Conservation (phyloP, 1,139 yeast species). For the Yamadazyma conglobata region DNA sequence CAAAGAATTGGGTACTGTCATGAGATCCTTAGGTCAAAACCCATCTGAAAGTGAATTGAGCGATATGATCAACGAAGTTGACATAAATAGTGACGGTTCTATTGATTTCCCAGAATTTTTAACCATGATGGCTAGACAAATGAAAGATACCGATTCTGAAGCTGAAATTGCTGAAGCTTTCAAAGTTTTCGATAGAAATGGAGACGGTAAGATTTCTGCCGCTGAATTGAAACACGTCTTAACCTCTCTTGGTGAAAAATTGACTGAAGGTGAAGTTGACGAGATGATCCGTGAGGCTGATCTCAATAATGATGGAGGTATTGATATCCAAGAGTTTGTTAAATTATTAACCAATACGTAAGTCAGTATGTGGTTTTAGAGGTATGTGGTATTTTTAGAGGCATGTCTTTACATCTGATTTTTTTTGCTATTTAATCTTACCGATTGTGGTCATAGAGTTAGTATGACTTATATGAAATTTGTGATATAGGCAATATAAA, state of each 20-base stretch:
- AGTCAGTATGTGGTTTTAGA: no score
- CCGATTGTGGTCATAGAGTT: no score
- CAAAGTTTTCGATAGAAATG: slow-evolving; percentile 90
- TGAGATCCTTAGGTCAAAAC: slow-evolving; percentile 96
- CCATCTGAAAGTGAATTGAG: slow-evolving; percentile 95
- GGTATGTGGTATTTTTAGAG: no score
- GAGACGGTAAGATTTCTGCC: slow-evolving; percentile 94
- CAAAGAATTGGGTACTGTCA: slow-evolving; percentile 93
- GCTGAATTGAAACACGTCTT: slow-evolving; percentile 95
- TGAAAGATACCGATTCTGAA: slow-evolving; percentile 94
- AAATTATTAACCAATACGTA: slow-evolving; percentile 59
- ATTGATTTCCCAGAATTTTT: slow-evolving; percentile 87
- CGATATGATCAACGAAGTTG: slow-evolving; percentile 96
- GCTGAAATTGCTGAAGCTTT: slow-evolving; percentile 97
- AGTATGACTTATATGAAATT: no score
- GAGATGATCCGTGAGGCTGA: slow-evolving; percentile 97
- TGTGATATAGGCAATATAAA: no score
- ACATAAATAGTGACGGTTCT: slow-evolving; percentile 89
- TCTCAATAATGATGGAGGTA: slow-evolving; percentile 93
- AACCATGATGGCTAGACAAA: slow-evolving; percentile 90
- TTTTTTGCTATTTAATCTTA: no score
- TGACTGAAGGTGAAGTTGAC: slow-evolving; percentile 93
- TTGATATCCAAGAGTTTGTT: slow-evolving; percentile 93
- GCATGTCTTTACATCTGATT: no score
- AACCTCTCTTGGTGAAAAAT: slow-evolving; percentile 94